These are phyloP conservation scores for Protomyces inouyei DNA, from an alignment of 1,139 yeast species.

Conservation along the genomic window DNA sequence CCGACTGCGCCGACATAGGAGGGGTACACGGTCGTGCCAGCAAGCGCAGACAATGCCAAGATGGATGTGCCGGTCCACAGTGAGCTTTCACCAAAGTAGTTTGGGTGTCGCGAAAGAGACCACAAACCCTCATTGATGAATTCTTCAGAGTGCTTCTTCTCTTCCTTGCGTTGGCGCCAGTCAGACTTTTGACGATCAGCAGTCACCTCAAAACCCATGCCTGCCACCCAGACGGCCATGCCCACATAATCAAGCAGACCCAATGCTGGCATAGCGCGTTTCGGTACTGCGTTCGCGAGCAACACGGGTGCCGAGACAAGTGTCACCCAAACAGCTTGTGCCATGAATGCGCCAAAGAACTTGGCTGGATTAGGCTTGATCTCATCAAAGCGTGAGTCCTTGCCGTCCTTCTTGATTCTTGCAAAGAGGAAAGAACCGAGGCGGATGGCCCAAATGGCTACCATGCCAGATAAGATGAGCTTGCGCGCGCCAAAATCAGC, in stretches of 20 bases:
- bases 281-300: conserved; percentile 22
- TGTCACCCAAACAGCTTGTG: conserved; percentile 26
- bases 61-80: conserved; percentile 20
- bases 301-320: conserved; percentile 22
- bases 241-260: conserved; percentile 19
- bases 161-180: conserved; percentile 20
- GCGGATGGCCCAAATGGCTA: conserved; percentile 21
- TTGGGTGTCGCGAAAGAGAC: conserved; percentile 19
- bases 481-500: conserved; percentile 7
- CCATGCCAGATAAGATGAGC: conserved; percentile 17
- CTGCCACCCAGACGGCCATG: conserved; percentile 13
- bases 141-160: conserved; percentile 15
- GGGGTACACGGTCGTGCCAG: conserved; percentile 6
- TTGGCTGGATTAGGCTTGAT: conserved; percentile 12
- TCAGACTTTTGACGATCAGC: conserved; percentile 23
- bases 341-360: conserved; percentile 26
- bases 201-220: conserved; percentile 19
- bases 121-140: conserved; percentile 21
- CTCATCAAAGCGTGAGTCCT: conserved; percentile 24
- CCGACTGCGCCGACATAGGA: conserved; percentile 16
- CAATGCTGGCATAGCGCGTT: conserved; percentile 8
- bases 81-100: conserved; percentile 24
- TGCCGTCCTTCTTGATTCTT: conserved; percentile 15
- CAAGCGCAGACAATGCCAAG: conserved; percentile 9
- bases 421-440: conserved; percentile 20